phyloP scores from a whole-genome alignment of 1,139 yeast genomes.

The Scheffersomyces parashehatae region DNA sequence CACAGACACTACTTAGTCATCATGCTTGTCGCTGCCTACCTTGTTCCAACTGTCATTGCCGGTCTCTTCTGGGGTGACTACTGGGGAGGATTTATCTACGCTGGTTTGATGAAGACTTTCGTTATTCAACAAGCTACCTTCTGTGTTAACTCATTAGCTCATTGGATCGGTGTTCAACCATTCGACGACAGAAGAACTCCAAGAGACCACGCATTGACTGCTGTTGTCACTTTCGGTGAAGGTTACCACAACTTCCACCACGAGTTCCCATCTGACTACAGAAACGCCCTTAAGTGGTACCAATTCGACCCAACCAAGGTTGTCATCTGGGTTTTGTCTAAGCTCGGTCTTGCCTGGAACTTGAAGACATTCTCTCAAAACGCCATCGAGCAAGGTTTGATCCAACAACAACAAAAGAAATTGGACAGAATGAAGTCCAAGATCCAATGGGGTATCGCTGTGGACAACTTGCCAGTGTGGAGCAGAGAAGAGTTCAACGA shows the following conservation, averaged over 20 bases:
- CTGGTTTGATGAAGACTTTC: slow-evolving; percentile 81
- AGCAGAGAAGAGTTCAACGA: slow-evolving; percentile 79
- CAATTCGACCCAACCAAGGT: slow-evolving; percentile 97
- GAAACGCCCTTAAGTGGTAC: slow-evolving; percentile 97
- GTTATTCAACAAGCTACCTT: slow-evolving; percentile 96
- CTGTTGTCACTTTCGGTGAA: slow-evolving; percentile 95
- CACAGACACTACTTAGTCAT: slow-evolving; percentile 83
- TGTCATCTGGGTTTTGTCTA: slow-evolving; percentile 67
- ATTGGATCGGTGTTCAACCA: slow-evolving; percentile 97
- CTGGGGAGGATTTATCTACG: slow-evolving; percentile 90
- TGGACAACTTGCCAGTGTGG: slow-evolving; percentile 87
- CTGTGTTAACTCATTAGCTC: slow-evolving; percentile 98
- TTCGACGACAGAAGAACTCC: slow-evolving; percentile 98
- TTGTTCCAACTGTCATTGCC: slow-evolving; percentile 75
- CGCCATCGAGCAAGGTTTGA: slow-evolving; percentile 93
- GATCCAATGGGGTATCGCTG: slow-evolving; percentile 91
- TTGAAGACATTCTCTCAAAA: slow-evolving; percentile 91
- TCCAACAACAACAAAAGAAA: slow-evolving; percentile 90
- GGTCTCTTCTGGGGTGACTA: slow-evolving; percentile 87
- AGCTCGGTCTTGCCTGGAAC: slow-evolving; percentile 85
- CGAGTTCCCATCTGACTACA: slow-evolving; percentile 97
- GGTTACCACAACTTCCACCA: slow-evolving; percentile 99
- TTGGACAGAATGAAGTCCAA: slow-evolving; percentile 75
- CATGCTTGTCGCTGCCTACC: slow-evolving; percentile 66
- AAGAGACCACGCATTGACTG: slow-evolving; percentile 92